Percentiles rank a stretch among this genome's conserved stretches.
phyloP scores from a whole-genome alignment of 257 asterid genomes.

The Solanum paucissectum region DNA sequence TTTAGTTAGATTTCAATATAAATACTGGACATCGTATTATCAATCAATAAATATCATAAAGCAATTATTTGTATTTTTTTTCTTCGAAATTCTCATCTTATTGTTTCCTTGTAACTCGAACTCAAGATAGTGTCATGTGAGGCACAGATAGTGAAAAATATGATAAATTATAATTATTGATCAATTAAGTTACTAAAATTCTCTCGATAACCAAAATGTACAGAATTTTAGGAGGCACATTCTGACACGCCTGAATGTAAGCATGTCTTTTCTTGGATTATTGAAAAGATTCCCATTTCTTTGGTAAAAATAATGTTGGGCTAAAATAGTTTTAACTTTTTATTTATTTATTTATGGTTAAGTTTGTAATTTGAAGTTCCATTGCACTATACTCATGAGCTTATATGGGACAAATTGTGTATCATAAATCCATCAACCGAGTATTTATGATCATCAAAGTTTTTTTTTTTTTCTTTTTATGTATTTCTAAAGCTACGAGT shows the following conservation, averaged over 20 bases:
- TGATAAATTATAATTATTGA: no score
- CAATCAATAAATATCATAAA: background rate
- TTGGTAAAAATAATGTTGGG: background rate
- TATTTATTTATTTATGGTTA: background rate
- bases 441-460: no score
- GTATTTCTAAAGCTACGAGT: background rate
- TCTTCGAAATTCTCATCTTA: no score
- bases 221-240: background rate
- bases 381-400: background rate
- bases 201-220: background rate
- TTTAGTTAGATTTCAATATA: no score
- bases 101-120: background rate
- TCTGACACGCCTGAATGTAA: background rate
- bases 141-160: fast-evolving
- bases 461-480: fast-evolving
- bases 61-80: no score
- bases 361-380: background rate
- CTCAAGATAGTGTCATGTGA: background rate
- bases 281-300: background rate
- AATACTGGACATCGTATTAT: no score
- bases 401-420: background rate
- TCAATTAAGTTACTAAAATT: background rate
- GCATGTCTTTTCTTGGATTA: background rate
- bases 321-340: background rate
- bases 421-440: fast-evolving